Evolutionary conservation across 2,329 filamentous ascomycete species (phyloP).

Genomic region (Colletotrichum spaethianum): DNA sequence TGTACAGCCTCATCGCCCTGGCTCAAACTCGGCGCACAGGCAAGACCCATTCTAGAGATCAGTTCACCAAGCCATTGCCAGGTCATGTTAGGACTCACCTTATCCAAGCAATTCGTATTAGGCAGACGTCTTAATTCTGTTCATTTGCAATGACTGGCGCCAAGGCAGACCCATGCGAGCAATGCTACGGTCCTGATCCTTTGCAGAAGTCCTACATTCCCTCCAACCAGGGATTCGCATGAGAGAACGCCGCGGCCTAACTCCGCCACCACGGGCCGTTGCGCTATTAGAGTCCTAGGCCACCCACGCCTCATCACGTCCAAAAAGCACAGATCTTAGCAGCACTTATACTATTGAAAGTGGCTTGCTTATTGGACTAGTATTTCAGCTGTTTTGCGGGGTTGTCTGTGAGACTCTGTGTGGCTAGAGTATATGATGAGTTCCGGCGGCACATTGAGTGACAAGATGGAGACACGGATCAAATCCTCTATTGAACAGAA

Average conservation of each 20-base stretch:
- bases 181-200: slow-evolving; percentile 4
- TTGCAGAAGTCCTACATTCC: slow-evolving; percentile 18
- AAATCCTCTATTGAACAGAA: background rate
- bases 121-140: background rate
- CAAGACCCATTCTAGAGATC: background rate
- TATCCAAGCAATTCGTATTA: background rate
- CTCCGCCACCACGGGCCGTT: slow-evolving; percentile 17
- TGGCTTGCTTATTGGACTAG: background rate
- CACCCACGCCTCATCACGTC: background rate
- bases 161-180: background rate
- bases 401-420: no score
- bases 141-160: background rate
- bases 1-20: background rate
- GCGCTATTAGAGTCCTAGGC: slow-evolving; percentile 24
- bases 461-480: background rate
- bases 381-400: background rate
- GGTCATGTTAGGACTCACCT: background rate
- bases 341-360: background rate
- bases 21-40: background rate
- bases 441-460: background rate
- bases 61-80: background rate
- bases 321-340: background rate
- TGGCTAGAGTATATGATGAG: slow-evolving; percentile 3
- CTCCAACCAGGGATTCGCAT: background rate
- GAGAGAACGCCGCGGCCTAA: background rate